Base-by-base conservation (phyloP, 2,329 filamentous ascomycete species). In the Aureobasidium sp. region DNA sequence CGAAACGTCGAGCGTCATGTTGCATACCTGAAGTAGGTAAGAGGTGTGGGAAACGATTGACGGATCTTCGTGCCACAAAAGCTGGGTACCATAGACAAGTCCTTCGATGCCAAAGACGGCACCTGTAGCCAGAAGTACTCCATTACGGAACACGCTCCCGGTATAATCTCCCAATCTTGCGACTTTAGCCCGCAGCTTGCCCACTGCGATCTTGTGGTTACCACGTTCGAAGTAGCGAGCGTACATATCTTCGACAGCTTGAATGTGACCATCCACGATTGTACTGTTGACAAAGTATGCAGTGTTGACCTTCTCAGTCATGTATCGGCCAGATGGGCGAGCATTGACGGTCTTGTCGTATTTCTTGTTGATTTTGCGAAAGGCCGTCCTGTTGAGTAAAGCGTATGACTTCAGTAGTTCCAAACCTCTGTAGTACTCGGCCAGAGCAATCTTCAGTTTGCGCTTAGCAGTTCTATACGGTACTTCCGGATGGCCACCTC, bases 311-410 rank as follows among this genome's bases (percentile, higher is more conserved):
- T 93, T 93, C 67, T 97, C 92, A 36, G 87, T 87, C 83, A 97
- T 89, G 73, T 93, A 97, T 32, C 88, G 84, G 70, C 89, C 82
- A 0, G 87, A 82, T 0, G 90, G 90, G 11, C 88, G 83, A 44
- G 91, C 87, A 67, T 91, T 85, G 61, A 91, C 85, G 2, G 88
- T 85, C 76, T 97, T 99, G 79, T 97, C 92, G 72, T 95, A 97
- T 75, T 99, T 99, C 74, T 99, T 99, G 76, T 96, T 97, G 71
- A 99, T 91, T 74, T 99, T 99, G 36, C 92, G 87, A 70, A 97
- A 97, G 0, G 91, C 94, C 0, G 91, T 96, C 53, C 91, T 84
- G 73, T 99, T 99, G 14, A 97, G 80, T 27, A 96, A 77, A 1
- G 91, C 88, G 69, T 96, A 99, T 0, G 90, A 89, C 76, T 97